Evolutionary conservation across 1,284 basidiomycete genomes (phyloP).

Genomic region (Sphagnurus paluster): DNA sequence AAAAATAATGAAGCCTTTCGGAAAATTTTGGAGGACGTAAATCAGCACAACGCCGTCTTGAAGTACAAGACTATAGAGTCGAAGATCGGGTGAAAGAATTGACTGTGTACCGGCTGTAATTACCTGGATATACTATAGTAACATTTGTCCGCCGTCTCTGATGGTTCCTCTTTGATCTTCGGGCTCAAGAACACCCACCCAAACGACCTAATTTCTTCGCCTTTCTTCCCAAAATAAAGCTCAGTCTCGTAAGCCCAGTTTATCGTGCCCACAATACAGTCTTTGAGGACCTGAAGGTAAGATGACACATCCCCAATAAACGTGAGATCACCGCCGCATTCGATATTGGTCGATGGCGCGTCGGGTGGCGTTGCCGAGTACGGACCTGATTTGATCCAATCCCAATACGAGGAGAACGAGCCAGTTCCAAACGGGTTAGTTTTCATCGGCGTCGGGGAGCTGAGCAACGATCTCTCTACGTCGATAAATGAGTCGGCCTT

Average conservation of each 20-base stretch:
- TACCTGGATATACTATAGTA: not conserved
- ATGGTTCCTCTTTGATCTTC: conserved; percentile 1
- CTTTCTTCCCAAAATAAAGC: conserved; percentile 55
- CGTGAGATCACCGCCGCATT: conserved; percentile 16
- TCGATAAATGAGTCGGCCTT: conserved; percentile 37
- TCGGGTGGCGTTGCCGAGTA: conserved; percentile 8
- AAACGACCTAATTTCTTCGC: conserved; percentile 56
- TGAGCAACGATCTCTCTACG: conserved; percentile 30
- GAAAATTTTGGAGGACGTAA: too few relatives aligned
- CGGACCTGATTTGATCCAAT: conserved; percentile 12
- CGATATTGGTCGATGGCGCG: conserved; percentile 6
- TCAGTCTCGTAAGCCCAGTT: conserved; percentile 65
- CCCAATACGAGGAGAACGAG: conserved; percentile 15
- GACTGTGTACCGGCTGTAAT: not conserved
- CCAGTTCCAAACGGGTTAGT: conserved; percentile 12
- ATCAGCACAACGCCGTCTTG: too few relatives aligned
- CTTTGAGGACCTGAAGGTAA: conserved; percentile 48
- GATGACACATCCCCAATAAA: conserved; percentile 32
- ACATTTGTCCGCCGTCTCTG: not conserved
- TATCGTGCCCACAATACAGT: conserved; percentile 50
- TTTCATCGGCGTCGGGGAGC: conserved; percentile 11
- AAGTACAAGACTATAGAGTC: too few relatives aligned
- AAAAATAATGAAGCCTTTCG: too few relatives aligned
- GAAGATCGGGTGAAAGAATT: not conserved
- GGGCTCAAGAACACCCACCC: conserved; percentile 59